Evolutionary conservation across 306 rosid species (phyloP).

Genomic region (Dryas octopetala): DNA sequence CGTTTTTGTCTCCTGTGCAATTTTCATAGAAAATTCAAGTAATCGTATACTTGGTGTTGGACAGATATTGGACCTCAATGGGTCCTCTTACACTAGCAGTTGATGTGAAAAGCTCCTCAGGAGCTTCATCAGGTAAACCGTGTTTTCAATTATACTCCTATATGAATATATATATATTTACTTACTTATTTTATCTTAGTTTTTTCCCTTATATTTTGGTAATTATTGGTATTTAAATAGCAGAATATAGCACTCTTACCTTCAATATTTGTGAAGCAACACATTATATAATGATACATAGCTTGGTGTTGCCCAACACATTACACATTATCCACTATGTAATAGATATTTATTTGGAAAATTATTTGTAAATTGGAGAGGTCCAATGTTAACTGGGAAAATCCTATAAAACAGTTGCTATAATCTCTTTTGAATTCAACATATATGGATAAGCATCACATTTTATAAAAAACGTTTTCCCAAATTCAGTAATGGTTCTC

Average conservation of each 20-base stretch:
- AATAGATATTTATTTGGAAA: neutral
- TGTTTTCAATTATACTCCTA: neutral
- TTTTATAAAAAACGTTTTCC: neutral
- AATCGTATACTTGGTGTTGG: neutral
- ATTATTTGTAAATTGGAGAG: neutral
- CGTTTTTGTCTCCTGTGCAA: no score
- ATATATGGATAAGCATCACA: neutral
- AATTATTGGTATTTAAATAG: neutral
- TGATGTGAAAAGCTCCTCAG: conserved; percentile 38
- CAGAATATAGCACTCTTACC: neutral
- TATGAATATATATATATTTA: neutral
- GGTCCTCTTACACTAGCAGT: conserved; percentile 52
- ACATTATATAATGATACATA: neutral
- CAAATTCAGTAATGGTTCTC: neutral
- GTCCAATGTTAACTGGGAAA: neutral
- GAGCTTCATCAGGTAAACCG: conserved; percentile 47
- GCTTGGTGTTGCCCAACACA: neutral
- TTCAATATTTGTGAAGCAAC: neutral
- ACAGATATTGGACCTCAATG: conserved; percentile 33
- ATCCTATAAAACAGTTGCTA: neutral
- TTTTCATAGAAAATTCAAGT: neutral
- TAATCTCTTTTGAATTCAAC: neutral
- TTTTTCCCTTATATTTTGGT: no score
- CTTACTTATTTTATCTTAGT: neutral
- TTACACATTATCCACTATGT: neutral